Evolutionary conservation across 2,329 filamentous ascomycete genomes (phyloP), one percentile per base, ranked within the genome.

Genomic region (Penicillium paneum): DNA sequence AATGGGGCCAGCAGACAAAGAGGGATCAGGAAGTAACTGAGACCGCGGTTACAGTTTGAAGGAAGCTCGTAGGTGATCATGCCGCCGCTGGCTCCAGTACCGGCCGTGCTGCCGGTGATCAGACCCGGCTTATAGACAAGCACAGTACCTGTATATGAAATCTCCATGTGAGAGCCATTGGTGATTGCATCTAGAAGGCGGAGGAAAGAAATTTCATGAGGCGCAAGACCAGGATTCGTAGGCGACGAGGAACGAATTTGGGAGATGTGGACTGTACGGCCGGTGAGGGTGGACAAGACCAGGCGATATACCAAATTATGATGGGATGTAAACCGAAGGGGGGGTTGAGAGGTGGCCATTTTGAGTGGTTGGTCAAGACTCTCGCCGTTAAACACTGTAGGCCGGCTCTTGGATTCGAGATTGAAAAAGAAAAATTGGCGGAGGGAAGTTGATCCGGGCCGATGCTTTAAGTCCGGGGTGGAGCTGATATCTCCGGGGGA

Each of bases 141-240:
- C 1, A 91, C 92, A 0, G 94, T 97, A 70, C 94, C 94, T 1
- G 91, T 97, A 77, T 96, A 94, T 11, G 91, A 96, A 64, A 99
- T 96, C 68, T 97, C 92, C 77, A 97, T 91, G 52, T 89, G 86
- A 54, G 89, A 90, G 76, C 94, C 94, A 79, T 99, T 99, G 68
- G 94, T 99, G 66, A 99, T 82, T 63, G 90, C 83, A 74, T 97
- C 94, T 68, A 99, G 86, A 17, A 99, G 88, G 54, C 94, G 92
- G 31, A 99, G 83, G 74, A 99, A 93, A 43, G 94, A 97, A 67
- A 97, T 87, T 76, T 99, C 94, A 78, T 96, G 89, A 45, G 91
- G 87, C 50, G 90, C 88, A 51, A 99, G 88, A 67, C 94, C 94
- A 1, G 94, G 92, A 66, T 89, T 87, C 38, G 90, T 92, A 43